A percentile compares a stretch with the other conserved stretches of the same genome.
Conservation (phyloP, 176 grass and related monocot genomes). For the Avena insularis region DNA sequence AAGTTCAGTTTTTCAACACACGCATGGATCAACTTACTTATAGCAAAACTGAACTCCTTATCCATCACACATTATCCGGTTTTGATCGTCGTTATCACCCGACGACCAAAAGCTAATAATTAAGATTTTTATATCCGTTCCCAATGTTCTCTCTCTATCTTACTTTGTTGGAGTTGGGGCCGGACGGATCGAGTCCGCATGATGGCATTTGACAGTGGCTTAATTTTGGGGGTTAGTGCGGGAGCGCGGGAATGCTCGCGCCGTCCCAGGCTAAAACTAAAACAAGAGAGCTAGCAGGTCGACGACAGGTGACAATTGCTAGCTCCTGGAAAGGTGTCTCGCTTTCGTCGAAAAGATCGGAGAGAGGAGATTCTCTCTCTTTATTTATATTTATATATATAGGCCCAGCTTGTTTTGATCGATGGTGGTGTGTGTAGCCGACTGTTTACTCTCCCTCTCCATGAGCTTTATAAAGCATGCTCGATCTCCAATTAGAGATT, state of each 20-base stretch:
- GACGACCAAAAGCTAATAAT: background rate
- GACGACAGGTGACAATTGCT: constrained; percentile 59
- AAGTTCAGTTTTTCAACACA: background rate
- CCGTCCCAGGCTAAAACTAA: constrained; percentile 31
- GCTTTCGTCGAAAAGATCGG: constrained; percentile 55
- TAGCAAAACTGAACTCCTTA: background rate
- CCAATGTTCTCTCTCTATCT: background rate
- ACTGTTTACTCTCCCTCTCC: constrained; percentile 14
- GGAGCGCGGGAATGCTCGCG: background rate
- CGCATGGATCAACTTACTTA: background rate
- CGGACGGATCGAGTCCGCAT: constrained; percentile 3
- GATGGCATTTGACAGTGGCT: constrained; percentile 9
- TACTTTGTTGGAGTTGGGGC: constrained; percentile 41
- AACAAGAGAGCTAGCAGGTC: constrained; percentile 19
- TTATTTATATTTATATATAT: background rate
- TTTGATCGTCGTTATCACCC: constrained; percentile 4
- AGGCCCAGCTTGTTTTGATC: constrained; percentile 5
- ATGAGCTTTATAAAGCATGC: constrained; percentile 30
- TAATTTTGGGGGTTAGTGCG: constrained; percentile 43
- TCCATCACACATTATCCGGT: background rate
- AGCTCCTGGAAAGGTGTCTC: constrained; percentile 52
- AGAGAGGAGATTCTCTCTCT: constrained; percentile 29
- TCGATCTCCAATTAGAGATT: background rate
- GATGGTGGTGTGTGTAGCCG: background rate
- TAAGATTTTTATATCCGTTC: background rate